Conservation (phyloP, 306 rosid species). For the Hippophae gyantsensis region DNA sequence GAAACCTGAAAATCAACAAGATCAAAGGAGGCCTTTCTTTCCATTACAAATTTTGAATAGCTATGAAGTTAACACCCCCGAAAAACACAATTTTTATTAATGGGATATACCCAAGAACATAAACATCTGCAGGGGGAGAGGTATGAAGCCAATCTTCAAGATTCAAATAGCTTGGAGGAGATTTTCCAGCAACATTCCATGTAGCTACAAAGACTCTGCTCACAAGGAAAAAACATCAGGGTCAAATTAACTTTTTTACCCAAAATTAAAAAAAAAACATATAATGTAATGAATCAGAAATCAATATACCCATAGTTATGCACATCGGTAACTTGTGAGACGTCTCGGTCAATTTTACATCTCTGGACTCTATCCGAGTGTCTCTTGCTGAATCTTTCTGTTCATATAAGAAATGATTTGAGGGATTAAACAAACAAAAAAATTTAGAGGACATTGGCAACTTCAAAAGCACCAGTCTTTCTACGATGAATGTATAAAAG, state of each 20-base stretch:
- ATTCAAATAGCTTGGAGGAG: slow-evolving; percentile 76
- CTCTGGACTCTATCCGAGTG: slow-evolving; percentile 55
- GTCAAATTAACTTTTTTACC: slow-evolving; percentile 2
- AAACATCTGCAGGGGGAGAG: slow-evolving; percentile 87
- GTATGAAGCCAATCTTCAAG: slow-evolving; percentile 98
- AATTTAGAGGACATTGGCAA: slow-evolving; percentile 17
- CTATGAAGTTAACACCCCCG: background rate
- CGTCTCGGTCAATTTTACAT: slow-evolving; percentile 56
- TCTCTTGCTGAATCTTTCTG: slow-evolving; percentile 67
- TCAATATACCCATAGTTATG: slow-evolving; percentile 55
- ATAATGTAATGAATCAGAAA: slow-evolving; percentile 6
- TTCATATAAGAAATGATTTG: slow-evolving; percentile 14
- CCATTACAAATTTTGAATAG: no score
- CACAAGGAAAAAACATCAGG: slow-evolving; percentile 9
- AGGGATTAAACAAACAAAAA: background rate
- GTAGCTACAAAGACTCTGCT: slow-evolving; percentile 78
- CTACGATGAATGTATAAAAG: no score
- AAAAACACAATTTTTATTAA: slow-evolving; percentile 12
- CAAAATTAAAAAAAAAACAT: background rate
- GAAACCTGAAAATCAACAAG: slow-evolving; percentile 55
- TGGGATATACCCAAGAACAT: slow-evolving; percentile 75
- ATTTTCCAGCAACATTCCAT: slow-evolving; percentile 97
- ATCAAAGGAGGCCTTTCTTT: background rate
- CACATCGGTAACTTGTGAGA: slow-evolving; percentile 60
- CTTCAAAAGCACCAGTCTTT: slow-evolving; percentile 13